Percentiles rank a stretch among this genome's conserved stretches.
Conservation (phyloP, 2,329 filamentous ascomycete genomes). For the Hymenoscyphus fraxineus region DNA sequence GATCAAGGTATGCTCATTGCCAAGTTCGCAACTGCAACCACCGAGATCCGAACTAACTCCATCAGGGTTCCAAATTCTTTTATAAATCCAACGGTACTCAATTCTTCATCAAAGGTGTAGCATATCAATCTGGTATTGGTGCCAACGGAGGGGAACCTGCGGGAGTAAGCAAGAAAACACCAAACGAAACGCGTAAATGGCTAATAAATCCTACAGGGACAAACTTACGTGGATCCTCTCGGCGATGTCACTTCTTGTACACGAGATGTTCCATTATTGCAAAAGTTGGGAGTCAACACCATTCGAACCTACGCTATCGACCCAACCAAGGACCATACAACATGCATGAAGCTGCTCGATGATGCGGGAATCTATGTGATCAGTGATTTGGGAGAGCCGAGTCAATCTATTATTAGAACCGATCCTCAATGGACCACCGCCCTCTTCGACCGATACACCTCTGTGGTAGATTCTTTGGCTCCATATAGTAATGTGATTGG, state of each 20-base stretch:
- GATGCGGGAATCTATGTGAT: conserved; percentile 92
- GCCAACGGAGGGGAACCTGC: not conserved
- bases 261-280: conserved; percentile 79
- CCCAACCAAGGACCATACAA: conserved; percentile 69
- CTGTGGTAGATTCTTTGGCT: conserved; percentile 74
- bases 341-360: conserved; percentile 78
- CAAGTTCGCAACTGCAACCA: not conserved
- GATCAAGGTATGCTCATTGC: conserved; percentile 35
- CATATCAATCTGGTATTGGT: conserved; percentile 77
- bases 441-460: conserved; percentile 76
- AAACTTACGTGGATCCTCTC: conserved; percentile 75
- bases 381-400: conserved; percentile 80
- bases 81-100: conserved; percentile 59
- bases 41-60: not conserved
- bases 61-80: conserved; percentile 32
- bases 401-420: conserved; percentile 78
- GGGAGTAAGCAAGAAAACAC: conserved; percentile 7
- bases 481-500: conserved; percentile 89
- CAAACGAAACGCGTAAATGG: not conserved
- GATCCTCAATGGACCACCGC: conserved; percentile 72
- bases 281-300: conserved; percentile 77
- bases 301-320: conserved; percentile 94
- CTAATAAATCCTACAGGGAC: conserved; percentile 20
- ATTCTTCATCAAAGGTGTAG: conserved; percentile 91
- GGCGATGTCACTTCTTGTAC: conserved; percentile 66